phyloP scores from a whole-genome alignment of 164 flowering plant species.

The Stephania yunnanensis region DNA sequence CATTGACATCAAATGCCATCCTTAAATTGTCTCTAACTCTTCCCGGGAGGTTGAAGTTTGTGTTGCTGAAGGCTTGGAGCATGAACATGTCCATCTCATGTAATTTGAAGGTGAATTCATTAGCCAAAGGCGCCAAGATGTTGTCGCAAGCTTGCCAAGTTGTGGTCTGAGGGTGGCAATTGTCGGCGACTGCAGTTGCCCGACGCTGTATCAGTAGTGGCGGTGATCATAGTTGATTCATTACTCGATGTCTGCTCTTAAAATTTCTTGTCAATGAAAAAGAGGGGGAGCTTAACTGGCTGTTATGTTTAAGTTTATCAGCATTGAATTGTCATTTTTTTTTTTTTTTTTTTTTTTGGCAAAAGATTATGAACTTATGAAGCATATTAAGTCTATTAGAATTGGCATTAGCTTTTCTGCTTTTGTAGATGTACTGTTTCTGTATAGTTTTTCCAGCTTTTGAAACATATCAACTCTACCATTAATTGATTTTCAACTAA shows the following conservation, averaged over 20 bases:
- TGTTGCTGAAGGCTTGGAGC: conserved; percentile 14
- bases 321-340: no score
- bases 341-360: not conserved
- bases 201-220: not conserved
- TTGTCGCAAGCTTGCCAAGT: conserved; percentile 31
- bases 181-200: not conserved
- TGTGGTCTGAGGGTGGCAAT: conserved; percentile 1
- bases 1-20: not conserved
- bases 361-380: not conserved
- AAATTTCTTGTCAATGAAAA: not conserved
- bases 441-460: no score
- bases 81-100: conserved; percentile 28
- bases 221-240: no score
- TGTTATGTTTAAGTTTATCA: not conserved
- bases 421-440: no score
- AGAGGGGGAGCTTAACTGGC: not conserved
- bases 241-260: not conserved
- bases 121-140: conserved; percentile 21
- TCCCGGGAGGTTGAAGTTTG: conserved; percentile 19
- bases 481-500: no score
- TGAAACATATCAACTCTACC: no score
- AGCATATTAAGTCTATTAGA: not conserved
- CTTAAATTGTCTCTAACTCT: conserved; percentile 19
- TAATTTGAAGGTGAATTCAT: conserved; percentile 28
- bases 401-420: no score